Evolutionary conservation across 2,329 filamentous ascomycete species (phyloP), one percentile per base, ranked within the genome.

Genomic region (Tolypocladium album): DNA sequence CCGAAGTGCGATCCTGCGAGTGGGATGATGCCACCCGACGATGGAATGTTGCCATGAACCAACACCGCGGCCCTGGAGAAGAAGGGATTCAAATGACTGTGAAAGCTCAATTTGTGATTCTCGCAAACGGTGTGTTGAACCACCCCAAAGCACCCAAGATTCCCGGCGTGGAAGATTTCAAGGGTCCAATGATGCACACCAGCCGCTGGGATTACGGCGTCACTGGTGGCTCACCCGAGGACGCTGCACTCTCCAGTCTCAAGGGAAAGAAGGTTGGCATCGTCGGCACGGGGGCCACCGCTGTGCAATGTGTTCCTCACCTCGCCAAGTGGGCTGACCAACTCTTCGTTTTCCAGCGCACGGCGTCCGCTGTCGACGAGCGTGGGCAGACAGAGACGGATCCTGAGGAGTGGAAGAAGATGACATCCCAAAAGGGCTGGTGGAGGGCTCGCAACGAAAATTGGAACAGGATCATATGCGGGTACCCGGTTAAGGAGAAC

Each of bases 271-370:
- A 69, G 2, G 78, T 82, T 1, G 80, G 74, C 3, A 71, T 82
- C 56, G 69, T 83, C 38, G 81, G 80, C 27, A 82, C 79, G 0
- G 80, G 78, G 0, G 78, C 79, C 1, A 81, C 78, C 0, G 76
- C 74, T 0, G 70, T 82, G 3, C 77, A 80, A 61, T 73, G 71
- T 1, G 66, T 81, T 0, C 78, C 80, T 0, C 66, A 72, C 22
- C 66, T 83, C 0, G 79, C 76, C 2, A 72, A 76, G 55, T 79
- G 73, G 61, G 76, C 79, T 0, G 76, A 79, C 56, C 71, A 82
- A 45, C 65, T 84, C 3, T 81, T 77, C 62, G 80, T 85, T n/a
- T 76, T 85, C 65, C 82, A 85, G 66, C 77, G 82, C 3, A 85
- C 82, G 3, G 81, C 81, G 4, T 74, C 76, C 1, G 69, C 70